Percentiles rank a stretch among this genome's conserved stretches.
Conservation (phyloP, 257 asterid genomes). For the Datura wrightii region DNA sequence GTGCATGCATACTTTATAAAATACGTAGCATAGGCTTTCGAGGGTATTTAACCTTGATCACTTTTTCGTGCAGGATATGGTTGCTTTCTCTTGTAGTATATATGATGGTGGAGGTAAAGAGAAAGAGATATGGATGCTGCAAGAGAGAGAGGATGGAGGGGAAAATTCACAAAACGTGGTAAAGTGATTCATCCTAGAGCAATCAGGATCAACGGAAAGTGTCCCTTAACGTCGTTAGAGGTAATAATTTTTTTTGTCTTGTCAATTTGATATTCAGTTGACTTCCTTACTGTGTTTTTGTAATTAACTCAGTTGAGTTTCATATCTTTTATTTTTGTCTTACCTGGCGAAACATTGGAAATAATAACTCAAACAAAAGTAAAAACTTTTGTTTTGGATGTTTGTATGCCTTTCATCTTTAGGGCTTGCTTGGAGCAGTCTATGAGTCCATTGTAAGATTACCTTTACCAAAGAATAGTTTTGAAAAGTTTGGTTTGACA, state of each 20-base stretch:
- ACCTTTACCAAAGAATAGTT: not conserved
- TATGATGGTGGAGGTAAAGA: slow-evolving; percentile 92
- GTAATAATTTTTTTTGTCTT: slow-evolving; percentile 43
- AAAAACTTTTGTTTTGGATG: not conserved
- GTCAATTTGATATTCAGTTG: not conserved
- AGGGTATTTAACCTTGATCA: slow-evolving; percentile 25
- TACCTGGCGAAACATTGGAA: not conserved
- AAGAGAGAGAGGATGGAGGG: slow-evolving; percentile 98
- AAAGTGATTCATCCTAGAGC: slow-evolving; percentile 89
- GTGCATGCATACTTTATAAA: slow-evolving; percentile 25
- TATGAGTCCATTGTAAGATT: not conserved
- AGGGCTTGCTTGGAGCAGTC: not conserved
- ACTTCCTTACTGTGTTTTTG: not conserved
- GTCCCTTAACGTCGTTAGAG: slow-evolving; percentile 98
- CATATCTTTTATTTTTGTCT: not conserved
- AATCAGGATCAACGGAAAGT: slow-evolving; percentile 85
- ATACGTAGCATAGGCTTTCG: not conserved
- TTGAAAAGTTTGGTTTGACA: not conserved
- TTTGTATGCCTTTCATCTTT: not conserved
- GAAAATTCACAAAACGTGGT: slow-evolving; percentile 93
- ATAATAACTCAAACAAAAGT: not conserved
- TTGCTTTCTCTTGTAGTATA: slow-evolving; percentile 97
- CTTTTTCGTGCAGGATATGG: slow-evolving; percentile 84
- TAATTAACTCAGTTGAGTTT: not conserved
- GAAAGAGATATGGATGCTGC: slow-evolving; percentile 96